Base-by-base conservation (phyloP, 306 rosid genomes). In the Hylodesmum podocarpum region DNA sequence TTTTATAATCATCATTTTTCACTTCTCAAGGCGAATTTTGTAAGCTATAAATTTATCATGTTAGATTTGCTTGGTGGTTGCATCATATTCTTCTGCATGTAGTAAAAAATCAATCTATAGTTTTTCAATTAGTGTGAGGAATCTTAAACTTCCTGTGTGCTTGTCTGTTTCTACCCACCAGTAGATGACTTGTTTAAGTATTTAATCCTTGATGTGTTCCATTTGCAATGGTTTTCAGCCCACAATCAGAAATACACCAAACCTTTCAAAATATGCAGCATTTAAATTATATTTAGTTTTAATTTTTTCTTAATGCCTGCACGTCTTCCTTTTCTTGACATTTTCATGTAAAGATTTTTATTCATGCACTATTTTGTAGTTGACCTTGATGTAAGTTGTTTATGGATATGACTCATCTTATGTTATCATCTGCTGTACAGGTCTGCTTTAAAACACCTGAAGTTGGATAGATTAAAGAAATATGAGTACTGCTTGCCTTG, bases 401-500 rank as follows among this genome's bases (percentile, higher is more conserved):
- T 72, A 5, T 18, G 61, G 66, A 72, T 28, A 47, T 39, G 66
- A 43, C 14, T 68, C 59, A 49, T 51, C 16, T 78, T 66, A 53
- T 75, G 25, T n/a, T 37, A 43, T 70, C 75, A 37, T 78, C 36
- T 36, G 59, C 67, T 51, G 18, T 62, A 14, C 89, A 93, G 96
- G 87, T 84, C 96, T 83, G 97, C 94, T 81, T 80, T 93, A 70
- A 93, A 87, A 73, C 94, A 93, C 84, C 78, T 93, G 88, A 93
- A 93, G 87, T 64, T 90, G 82, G 97, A 90, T 65, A 91, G 96
- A 31, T 36, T 89, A 53, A 93, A 93, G 91, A 93, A 90, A 84
- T 90, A 82, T 6, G 97, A 93, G 49, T 90, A 93, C 83, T 93
- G 97, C 88, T 72, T 93, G 84, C 96, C 97, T 43, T 93, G 97